Conservation (phyloP, 805 yeast species). For the Nakazawaea holstii region DNA sequence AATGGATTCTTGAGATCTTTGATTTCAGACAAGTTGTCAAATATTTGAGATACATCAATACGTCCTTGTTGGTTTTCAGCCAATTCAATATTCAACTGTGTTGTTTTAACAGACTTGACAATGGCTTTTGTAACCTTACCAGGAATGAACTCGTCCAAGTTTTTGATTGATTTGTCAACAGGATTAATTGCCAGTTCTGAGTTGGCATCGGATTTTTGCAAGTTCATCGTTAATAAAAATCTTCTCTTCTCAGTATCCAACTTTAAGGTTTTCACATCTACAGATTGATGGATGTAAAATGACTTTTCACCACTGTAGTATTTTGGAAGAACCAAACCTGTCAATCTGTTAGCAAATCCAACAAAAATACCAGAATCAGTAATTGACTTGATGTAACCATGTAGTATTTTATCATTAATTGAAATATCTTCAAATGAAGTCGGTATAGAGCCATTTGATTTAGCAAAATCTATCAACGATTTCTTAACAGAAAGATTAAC, state of each 20-base stretch:
- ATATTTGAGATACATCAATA: conserved; percentile 69
- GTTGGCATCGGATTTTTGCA: conserved; percentile 17
- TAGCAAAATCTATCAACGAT: conserved; percentile 62
- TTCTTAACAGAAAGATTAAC: conserved; percentile 61
- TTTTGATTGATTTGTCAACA: conserved; percentile 46
- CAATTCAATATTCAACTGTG: conserved; percentile 68
- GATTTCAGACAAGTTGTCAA: conserved; percentile 48
- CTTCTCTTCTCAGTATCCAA: conserved; percentile 66
- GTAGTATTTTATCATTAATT: conserved; percentile 39
- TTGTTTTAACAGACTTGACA: conserved; percentile 58
- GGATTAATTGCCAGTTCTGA: conserved; percentile 45
- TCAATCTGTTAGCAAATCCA: conserved; percentile 71
- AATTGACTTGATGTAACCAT: conserved; percentile 75
- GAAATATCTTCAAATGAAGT: conserved; percentile 50
- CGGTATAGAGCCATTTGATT: conserved; percentile 46
- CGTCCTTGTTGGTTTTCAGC: conserved; percentile 80
- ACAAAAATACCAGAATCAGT: conserved; percentile 82
- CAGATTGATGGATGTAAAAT: conserved; percentile 65
- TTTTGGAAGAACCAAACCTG: conserved; percentile 78
- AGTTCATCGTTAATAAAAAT: conserved; percentile 60
- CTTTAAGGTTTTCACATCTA: conserved; percentile 59
- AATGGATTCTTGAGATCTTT: conserved; percentile 55
- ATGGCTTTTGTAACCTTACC: conserved; percentile 60
- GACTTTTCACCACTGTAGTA: conserved; percentile 46
- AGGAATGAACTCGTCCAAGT: conserved; percentile 44